Percentiles rank a stretch among this genome's conserved stretches.
Evolutionary conservation across 139 green algal genomes (phyloP).

Genomic region (Edaphochlamys debaryana): DNA sequence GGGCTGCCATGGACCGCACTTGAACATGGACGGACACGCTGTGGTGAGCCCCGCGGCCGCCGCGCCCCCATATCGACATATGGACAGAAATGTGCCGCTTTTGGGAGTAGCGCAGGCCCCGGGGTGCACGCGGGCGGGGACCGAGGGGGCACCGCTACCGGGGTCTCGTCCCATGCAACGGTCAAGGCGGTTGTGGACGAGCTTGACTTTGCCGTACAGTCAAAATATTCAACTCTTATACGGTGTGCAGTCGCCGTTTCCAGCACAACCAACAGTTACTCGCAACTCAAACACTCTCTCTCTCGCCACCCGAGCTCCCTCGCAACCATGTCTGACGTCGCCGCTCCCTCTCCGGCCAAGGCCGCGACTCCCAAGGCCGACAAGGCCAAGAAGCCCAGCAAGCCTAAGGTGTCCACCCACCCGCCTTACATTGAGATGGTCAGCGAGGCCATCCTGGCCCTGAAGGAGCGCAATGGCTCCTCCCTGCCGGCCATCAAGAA

Average conservation of each 20-base stretch:
- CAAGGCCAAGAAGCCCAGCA: slow-evolving; percentile 62
- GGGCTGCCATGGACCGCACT: too few species aligned
- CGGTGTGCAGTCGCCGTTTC: neutral
- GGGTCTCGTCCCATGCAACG: too few species aligned
- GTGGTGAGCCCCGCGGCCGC: too few species aligned
- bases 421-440: slow-evolving; percentile 41
- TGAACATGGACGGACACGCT: too few species aligned
- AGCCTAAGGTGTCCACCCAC: slow-evolving; percentile 10
- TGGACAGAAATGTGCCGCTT: too few species aligned
- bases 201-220: too few species aligned
- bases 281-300: neutral
- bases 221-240: neutral
- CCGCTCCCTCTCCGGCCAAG: neutral
- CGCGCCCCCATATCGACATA: too few species aligned
- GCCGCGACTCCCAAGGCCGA: slow-evolving; percentile 38
- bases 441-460: slow-evolving; percentile 69
- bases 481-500: slow-evolving; percentile 81
- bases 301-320: neutral
- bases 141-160: too few species aligned
- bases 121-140: too few species aligned
- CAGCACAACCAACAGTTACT: neutral
- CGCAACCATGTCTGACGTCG: neutral
- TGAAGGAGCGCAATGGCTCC: slow-evolving; percentile 85
- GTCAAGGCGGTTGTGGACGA: too few species aligned
- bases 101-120: too few species aligned